phyloP scores from a whole-genome alignment of 257 asterid species.

The Fraxinus cuspidata region DNA sequence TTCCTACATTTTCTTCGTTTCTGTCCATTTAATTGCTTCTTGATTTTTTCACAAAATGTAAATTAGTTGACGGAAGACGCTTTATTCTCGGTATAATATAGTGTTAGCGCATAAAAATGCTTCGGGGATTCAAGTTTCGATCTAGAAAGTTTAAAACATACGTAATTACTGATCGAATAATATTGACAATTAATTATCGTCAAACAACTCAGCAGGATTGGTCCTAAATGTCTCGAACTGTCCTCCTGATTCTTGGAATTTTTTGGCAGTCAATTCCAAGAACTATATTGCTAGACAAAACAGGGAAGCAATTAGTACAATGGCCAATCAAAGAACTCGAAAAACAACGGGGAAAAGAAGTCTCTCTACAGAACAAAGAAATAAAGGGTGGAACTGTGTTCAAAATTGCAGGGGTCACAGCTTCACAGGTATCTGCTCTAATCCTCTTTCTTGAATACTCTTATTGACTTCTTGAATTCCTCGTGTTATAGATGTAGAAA shows the following conservation, averaged over 20 bases:
- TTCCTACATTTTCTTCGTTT: neutral
- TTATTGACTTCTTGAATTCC: no score
- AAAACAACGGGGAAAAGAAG: slow-evolving; percentile 27
- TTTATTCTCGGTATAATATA: no score
- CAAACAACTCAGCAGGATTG: neutral
- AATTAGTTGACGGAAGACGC: neutral
- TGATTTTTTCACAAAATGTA: neutral
- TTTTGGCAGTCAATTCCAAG: slow-evolving; percentile 42
- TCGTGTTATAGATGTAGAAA: no score
- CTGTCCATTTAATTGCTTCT: neutral
- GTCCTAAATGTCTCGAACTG: neutral
- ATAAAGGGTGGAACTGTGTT: slow-evolving; percentile 26
- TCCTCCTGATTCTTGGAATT: neutral
- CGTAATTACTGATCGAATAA: no score
- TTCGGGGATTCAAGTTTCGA: no score
- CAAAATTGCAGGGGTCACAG: slow-evolving; percentile 34
- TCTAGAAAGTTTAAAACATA: no score
- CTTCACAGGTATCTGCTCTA: slow-evolving; percentile 34
- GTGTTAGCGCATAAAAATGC: neutral
- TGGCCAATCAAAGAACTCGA: slow-evolving; percentile 51
- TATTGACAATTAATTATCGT: no score
- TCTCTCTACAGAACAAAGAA: slow-evolving; percentile 28
- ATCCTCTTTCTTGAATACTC: neutral
- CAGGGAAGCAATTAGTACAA: slow-evolving; percentile 35
- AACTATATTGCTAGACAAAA: slow-evolving; percentile 38